Conservation (phyloP, 208 protist species). For the Crithidia mellificae region DNA sequence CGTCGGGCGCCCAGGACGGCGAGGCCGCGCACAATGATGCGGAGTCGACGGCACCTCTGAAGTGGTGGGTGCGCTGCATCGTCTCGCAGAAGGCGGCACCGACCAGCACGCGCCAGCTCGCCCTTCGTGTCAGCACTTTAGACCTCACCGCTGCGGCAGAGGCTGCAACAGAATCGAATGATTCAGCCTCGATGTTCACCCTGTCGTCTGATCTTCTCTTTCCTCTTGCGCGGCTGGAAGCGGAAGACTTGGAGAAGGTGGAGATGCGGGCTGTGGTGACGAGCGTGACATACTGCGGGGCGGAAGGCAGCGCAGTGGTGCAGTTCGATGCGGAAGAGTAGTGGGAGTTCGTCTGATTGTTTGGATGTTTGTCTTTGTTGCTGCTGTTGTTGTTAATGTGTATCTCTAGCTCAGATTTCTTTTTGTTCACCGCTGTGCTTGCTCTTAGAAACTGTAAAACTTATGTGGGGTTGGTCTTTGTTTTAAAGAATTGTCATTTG, state of each 20-base stretch:
- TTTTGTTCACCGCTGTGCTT: no score
- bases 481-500: no score
- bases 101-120: slow-evolving; percentile 26
- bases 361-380: no score
- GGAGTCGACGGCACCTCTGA: neutral
- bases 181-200: neutral
- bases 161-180: neutral
- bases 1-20: no score
- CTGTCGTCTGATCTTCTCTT: slow-evolving; percentile 31
- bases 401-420: no score
- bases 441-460: no score
- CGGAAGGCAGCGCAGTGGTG: slow-evolving; percentile 29
- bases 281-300: slow-evolving; percentile 34
- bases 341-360: no score
- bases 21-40: slow-evolving; percentile 11
- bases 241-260: slow-evolving; percentile 37
- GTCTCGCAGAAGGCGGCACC: slow-evolving; percentile 10
- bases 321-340: slow-evolving; percentile 25
- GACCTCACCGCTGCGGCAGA: slow-evolving; percentile 4
- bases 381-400: neutral
- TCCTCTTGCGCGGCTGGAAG: slow-evolving; percentile 33
- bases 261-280: slow-evolving; percentile 40
- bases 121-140: slow-evolving; percentile 27
- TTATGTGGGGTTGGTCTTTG: no score
- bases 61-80: slow-evolving; percentile 38